A percentile compares a stretch with the other conserved stretches of the same genome.
These are phyloP conservation scores for Marsdenia floribunda DNA, from an alignment of 257 asterid species.

Conservation along the genomic window DNA sequence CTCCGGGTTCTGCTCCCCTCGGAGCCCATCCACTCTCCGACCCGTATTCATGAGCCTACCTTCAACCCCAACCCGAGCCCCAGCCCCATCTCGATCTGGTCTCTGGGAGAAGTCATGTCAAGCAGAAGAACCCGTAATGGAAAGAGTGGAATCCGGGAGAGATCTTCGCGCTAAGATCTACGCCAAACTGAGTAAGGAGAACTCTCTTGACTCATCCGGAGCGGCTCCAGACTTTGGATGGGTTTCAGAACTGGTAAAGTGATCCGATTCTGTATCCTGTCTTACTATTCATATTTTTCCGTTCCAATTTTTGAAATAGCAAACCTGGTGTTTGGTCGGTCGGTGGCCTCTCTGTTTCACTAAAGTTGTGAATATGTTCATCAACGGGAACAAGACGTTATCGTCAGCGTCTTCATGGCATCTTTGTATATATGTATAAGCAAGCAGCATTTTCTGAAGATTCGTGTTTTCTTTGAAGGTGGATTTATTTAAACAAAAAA, in stretches of 20 bases:
- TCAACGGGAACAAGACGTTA: background rate
- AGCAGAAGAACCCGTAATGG: conserved; percentile 72
- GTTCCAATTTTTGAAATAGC: background rate
- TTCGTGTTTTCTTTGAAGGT: background rate
- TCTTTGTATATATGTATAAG: conserved; percentile 6
- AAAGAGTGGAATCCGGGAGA: conserved; percentile 76
- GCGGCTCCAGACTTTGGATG: conserved; percentile 48
- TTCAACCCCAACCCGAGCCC: conserved; percentile 44
- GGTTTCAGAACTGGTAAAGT: conserved; percentile 58
- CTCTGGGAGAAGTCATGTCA: conserved; percentile 32
- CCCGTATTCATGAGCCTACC: conserved; percentile 62
- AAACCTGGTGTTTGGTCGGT: background rate
- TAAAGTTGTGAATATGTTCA: conserved; percentile 16
- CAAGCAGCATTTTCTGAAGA: background rate
- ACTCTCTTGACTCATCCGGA: conserved; percentile 54
- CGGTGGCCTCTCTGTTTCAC: background rate
- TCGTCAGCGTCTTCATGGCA: background rate
- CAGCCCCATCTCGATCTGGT: conserved; percentile 33
- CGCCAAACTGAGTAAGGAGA: conserved; percentile 68
- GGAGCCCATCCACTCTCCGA: conserved; percentile 37
- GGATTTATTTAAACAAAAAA: no score
- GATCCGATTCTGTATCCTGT: conserved; percentile 9
- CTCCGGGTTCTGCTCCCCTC: conserved; percentile 46
- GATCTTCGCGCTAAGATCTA: conserved; percentile 66
- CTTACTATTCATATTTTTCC: conserved; percentile 7